Base-by-base conservation (phyloP, 768 basidiomycete genomes). In the Erythrobasidium yunnanense region DNA sequence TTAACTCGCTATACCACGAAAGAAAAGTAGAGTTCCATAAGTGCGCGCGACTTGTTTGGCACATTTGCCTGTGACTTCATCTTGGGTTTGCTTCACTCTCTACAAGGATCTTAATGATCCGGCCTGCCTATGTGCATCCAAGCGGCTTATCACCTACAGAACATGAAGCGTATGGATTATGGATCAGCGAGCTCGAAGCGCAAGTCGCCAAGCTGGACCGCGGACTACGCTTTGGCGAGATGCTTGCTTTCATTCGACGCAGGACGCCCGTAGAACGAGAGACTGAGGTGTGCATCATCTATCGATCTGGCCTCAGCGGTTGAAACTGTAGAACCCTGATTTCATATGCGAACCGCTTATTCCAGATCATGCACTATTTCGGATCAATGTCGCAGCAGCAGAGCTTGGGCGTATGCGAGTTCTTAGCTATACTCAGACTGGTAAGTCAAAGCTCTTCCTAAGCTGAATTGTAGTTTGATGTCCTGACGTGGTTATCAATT, bases 311-410 rank as follows among this genome's bases (percentile, higher is more conserved):
- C n/a, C n/a, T n/a, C n/a, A n/a, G n/a, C n/a, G n/a, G n/a, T n/a
- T n/a, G n/a, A n/a, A n/a, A n/a, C n/a, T n/a, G n/a, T n/a, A n/a
- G n/a, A n/a, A n/a, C n/a, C n/a, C n/a, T n/a, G n/a, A n/a, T n/a
- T n/a, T n/a, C n/a, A n/a, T n/a, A n/a, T n/a, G n/a, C n/a, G n/a
- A n/a, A n/a, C n/a, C n/a, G n/a, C n/a, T n/a, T n/a, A n/a, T n/a
- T n/a, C n/a, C 60, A 63, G 60, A 46, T 63, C 20, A 63, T 63
- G 60, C 32, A 46, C 5, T 63, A 34, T 38, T 63, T 63, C 46
- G 49, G 49, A 4, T 63, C 60, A 25, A 46, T 63, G 30, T 29
- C 45, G 11, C 60, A 63, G 47, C 60, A 63, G 60, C 60, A 63
- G 38, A 63, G 60, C 32, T 22, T 63, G 23, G 60, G 60, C 2